Percentiles rank a stretch among this genome's conserved stretches.
Evolutionary conservation across 208 protist genomes (phyloP).

Genomic region (Tritrichomonas musculus): DNA sequence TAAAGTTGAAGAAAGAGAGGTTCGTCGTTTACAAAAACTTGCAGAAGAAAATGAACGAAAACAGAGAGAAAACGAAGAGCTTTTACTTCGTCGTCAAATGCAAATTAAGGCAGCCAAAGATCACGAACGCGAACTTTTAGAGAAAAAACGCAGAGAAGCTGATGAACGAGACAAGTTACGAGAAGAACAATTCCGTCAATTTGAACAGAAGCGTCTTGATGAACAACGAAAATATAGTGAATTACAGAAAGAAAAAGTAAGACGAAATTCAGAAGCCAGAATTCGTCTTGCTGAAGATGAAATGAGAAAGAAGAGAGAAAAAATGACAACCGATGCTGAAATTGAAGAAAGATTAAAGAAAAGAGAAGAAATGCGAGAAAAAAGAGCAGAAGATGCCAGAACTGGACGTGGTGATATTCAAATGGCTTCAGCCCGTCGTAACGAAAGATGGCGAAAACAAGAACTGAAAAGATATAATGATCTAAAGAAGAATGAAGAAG

Average conservation of each 20-base stretch:
- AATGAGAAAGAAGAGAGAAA: neutral
- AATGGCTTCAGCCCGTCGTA: neutral
- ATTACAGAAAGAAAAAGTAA: neutral
- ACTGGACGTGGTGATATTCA: neutral
- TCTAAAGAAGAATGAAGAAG: neutral
- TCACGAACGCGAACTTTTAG: neutral
- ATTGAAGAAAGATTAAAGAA: neutral
- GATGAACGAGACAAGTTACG: neutral
- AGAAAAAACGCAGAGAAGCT: neutral
- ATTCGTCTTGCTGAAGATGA: neutral
- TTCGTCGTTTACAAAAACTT: neutral
- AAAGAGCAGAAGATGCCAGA: conserved; percentile 6
- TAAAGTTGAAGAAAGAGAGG: neutral
- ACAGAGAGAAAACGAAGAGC: neutral
- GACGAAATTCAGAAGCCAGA: neutral
- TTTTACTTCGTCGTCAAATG: neutral
- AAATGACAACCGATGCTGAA: conserved; percentile 4
- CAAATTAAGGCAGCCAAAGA: neutral
- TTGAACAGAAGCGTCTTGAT: neutral
- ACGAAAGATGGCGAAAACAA: neutral
- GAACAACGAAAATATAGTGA: neutral
- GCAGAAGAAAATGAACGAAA: neutral
- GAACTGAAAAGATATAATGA: neutral
- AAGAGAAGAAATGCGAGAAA: neutral
- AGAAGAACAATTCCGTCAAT: neutral